phyloP scores from a whole-genome alignment of 106 monocot genomes.

The Platanthera zijinensis region DNA sequence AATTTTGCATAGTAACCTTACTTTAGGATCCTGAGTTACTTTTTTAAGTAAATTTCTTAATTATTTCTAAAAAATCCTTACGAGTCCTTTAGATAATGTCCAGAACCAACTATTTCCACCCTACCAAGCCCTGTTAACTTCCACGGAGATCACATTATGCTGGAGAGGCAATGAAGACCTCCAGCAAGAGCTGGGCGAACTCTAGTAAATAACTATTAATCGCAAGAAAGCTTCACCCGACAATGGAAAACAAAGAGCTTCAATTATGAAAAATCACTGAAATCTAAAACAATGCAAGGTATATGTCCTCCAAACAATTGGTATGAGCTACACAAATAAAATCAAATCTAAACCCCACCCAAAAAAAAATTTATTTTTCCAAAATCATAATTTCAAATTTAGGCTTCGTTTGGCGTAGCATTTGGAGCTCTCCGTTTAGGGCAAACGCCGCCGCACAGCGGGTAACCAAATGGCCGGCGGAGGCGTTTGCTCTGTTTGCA shows the following conservation, averaged over 20 bases:
- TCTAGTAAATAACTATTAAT: background rate
- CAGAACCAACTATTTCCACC: background rate
- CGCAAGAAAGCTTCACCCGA: background rate
- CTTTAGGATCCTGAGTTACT: background rate
- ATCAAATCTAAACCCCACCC: background rate
- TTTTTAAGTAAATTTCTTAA: background rate
- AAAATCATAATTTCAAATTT: background rate
- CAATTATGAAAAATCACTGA: background rate
- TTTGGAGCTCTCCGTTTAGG: too few relatives aligned
- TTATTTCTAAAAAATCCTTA: background rate
- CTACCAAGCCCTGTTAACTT: background rate
- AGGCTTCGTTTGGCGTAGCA: too few relatives aligned
- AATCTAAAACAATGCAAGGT: too few relatives aligned
- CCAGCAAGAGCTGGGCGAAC: background rate
- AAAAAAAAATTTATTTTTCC: background rate
- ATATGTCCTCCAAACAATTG: too few relatives aligned
- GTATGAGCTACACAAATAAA: too few relatives aligned
- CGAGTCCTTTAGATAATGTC: background rate
- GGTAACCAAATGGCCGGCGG: too few relatives aligned
- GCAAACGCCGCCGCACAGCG: too few relatives aligned
- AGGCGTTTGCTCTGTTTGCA: too few relatives aligned
- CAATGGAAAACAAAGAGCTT: too few relatives aligned
- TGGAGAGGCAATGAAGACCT: background rate
- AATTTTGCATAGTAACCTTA: background rate
- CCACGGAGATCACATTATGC: background rate